phyloP scores from a whole-genome alignment of 345 rosid genomes.

The Hypericum perforatum region DNA sequence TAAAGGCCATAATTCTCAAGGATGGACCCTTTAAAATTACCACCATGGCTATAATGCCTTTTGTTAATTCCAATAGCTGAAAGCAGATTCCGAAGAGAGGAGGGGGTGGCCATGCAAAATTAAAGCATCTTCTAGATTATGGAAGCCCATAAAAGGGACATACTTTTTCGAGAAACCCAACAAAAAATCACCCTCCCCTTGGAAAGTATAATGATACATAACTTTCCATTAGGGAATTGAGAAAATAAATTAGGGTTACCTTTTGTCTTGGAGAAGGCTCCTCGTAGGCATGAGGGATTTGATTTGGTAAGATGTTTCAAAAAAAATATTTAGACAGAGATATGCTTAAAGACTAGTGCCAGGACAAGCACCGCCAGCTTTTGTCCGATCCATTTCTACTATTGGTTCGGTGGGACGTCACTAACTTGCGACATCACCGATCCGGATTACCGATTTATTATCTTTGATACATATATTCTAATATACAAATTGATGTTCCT shows the following conservation, averaged over 20 bases:
- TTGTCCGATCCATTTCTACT: constrained; percentile 13
- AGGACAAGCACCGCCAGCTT: constrained; percentile 18
- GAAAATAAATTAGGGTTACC: constrained; percentile 16
- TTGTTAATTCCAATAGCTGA: constrained; percentile 32
- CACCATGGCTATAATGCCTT: constrained; percentile 19
- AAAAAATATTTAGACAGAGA: constrained; percentile 11
- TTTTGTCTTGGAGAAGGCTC: constrained; percentile 46
- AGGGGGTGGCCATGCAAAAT: not conserved
- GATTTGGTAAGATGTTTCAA: constrained; percentile 2
- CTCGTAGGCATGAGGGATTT: constrained; percentile 37
- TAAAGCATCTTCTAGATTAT: constrained; percentile 40
- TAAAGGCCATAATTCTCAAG: constrained; percentile 2
- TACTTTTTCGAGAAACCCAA: constrained; percentile 11
- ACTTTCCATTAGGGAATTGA: constrained; percentile 37
- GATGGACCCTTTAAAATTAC: constrained; percentile 9
- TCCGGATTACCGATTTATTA: too few relatives aligned
- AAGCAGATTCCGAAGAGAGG: constrained; percentile 32
- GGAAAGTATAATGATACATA: constrained; percentile 39
- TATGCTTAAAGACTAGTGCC: constrained; percentile 12
- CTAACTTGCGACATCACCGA: too few relatives aligned
- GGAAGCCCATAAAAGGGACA: constrained; percentile 32
- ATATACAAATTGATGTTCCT: too few relatives aligned
- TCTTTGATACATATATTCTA: too few relatives aligned
- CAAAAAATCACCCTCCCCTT: constrained; percentile 6
- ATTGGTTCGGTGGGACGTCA: too few relatives aligned